These are phyloP conservation scores for Amanita subjunquillea DNA, from an alignment of 768 basidiomycete genomes.

Conservation along the genomic window DNA sequence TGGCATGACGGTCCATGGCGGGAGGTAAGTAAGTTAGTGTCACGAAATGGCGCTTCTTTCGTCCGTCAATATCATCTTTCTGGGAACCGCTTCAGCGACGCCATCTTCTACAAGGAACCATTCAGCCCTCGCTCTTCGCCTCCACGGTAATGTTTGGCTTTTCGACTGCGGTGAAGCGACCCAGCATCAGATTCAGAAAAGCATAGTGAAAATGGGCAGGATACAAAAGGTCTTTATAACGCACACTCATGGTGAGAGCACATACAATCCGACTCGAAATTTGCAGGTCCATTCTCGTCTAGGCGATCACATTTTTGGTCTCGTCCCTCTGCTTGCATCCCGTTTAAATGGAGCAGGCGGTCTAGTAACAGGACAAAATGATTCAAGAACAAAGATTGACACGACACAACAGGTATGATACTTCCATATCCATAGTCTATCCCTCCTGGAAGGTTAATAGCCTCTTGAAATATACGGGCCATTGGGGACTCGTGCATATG, in stretches of 20 bases:
- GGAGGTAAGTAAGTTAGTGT: no score
- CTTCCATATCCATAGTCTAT: neutral
- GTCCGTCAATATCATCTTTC: constrained; percentile 54
- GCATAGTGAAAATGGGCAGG: constrained; percentile 64
- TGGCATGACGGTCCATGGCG: neutral
- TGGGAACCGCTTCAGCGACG: constrained; percentile 76
- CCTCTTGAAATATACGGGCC: constrained; percentile 82
- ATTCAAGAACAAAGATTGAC: constrained; percentile 39
- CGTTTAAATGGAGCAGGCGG: constrained; percentile 71
- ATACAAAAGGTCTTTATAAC: constrained; percentile 83
- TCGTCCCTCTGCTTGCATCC: constrained; percentile 58
- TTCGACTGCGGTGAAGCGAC: constrained; percentile 85
- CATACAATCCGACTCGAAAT: neutral
- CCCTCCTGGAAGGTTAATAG: constrained; percentile 22
- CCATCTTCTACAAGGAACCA: constrained; percentile 75
- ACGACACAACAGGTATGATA: constrained; percentile 20
- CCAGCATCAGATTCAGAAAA: constrained; percentile 68
- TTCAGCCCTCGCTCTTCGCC: constrained; percentile 58
- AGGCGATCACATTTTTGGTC: constrained; percentile 81
- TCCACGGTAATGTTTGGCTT: constrained; percentile 67
- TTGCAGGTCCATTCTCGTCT: constrained; percentile 7
- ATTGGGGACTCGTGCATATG: constrained; percentile 69
- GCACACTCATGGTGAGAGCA: constrained; percentile 67
- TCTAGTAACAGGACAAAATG: constrained; percentile 42
- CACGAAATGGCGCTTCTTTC: neutral